Percentiles rank a stretch among this genome's conserved stretches.
phyloP scores from a whole-genome alignment of 331 rosid species.

The Acacia concinna region DNA sequence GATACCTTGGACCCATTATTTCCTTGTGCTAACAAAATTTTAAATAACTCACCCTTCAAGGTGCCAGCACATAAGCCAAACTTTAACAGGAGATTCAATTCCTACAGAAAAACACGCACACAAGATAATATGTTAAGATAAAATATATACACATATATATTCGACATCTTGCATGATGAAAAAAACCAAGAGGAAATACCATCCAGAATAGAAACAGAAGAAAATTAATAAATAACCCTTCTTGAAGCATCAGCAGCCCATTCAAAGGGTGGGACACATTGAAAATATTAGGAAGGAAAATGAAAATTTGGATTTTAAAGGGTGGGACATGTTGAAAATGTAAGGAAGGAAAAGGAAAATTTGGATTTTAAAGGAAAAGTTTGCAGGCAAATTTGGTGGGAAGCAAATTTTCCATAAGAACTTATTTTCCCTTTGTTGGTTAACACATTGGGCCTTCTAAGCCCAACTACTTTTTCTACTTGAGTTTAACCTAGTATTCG shows the following conservation, averaged over 20 bases:
- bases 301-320: neutral
- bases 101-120: slow-evolving; percentile 45
- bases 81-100: slow-evolving; percentile 63
- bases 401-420: too few relatives aligned
- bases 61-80: slow-evolving; percentile 76
- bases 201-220: slow-evolving; percentile 20
- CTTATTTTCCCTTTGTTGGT: neutral
- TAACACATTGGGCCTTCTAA: neutral
- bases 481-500: neutral
- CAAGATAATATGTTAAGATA: slow-evolving; percentile 17
- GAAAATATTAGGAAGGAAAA: neutral
- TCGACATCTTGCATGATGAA: neutral
- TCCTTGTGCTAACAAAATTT: slow-evolving; percentile 71
- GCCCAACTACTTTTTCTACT: neutral
- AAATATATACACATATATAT: neutral
- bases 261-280: neutral
- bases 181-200: neutral
- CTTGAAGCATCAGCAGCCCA: slow-evolving; percentile 8
- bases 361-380: too few relatives aligned
- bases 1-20: slow-evolving; percentile 78
- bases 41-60: slow-evolving; percentile 80
- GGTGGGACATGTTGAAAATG: neutral
- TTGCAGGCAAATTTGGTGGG: neutral
- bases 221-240: neutral
- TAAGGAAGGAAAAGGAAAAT: too few relatives aligned